Evolutionary conservation across 2,329 filamentous ascomycete genomes (phyloP).

Genomic region (Sphaceloma murrayae): DNA sequence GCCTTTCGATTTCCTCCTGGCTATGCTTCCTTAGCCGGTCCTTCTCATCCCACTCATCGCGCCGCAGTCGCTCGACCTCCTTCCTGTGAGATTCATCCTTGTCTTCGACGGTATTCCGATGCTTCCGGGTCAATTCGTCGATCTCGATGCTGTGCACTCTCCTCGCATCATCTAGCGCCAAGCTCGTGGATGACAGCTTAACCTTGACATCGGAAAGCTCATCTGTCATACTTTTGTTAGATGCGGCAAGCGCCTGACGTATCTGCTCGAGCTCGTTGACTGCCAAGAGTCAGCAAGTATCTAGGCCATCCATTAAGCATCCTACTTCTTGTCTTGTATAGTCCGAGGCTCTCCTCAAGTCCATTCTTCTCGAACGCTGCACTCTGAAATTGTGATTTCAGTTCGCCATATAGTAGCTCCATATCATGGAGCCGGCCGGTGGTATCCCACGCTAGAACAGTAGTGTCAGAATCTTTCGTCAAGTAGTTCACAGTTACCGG

Average conservation of each 20-base stretch:
- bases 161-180: slow-evolving; percentile 43
- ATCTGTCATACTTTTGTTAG: slow-evolving; percentile 50
- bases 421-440: slow-evolving; percentile 66
- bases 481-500: slow-evolving; percentile 37
- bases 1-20: slow-evolving; percentile 47
- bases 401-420: slow-evolving; percentile 60
- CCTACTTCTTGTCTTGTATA: slow-evolving; percentile 67
- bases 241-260: slow-evolving; percentile 41
- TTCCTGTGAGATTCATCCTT: slow-evolving; percentile 45
- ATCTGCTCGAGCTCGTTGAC: slow-evolving; percentile 49
- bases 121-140: slow-evolving; percentile 45
- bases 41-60: slow-evolving; percentile 40
- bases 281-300: slow-evolving; percentile 25
- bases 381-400: slow-evolving; percentile 63
- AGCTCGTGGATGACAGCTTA: slow-evolving; percentile 41
- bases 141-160: slow-evolving; percentile 43
- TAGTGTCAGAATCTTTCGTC: slow-evolving; percentile 64
- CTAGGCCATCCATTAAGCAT: background rate
- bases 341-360: slow-evolving; percentile 62
- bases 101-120: slow-evolving; percentile 49
- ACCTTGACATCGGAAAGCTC: slow-evolving; percentile 56
- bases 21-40: slow-evolving; percentile 36
- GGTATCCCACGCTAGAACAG: slow-evolving; percentile 65
- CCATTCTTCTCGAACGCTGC: slow-evolving; percentile 58
- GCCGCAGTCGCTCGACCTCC: slow-evolving; percentile 47